Evolutionary conservation across 768 basidiomycete species (phyloP).

Genomic region (Filobasidium wieringae): DNA sequence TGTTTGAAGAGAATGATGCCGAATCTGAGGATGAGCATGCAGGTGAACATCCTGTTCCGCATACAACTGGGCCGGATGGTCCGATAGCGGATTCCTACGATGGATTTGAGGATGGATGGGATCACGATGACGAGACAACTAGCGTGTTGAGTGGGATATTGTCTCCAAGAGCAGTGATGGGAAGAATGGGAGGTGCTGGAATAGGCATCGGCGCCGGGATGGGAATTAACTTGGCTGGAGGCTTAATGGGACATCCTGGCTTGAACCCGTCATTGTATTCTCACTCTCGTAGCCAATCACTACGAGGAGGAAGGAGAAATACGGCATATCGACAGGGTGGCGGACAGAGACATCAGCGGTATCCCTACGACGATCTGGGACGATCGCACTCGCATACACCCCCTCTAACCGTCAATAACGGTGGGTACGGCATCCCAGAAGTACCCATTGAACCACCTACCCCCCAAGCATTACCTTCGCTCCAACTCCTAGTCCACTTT

Average conservation of each 20-base stretch:
- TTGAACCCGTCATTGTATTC: constrained; percentile 9
- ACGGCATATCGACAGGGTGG: neutral
- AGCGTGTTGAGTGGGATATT: constrained; percentile 17
- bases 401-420: constrained; percentile 5
- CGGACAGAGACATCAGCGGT: neutral
- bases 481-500: constrained; percentile 79
- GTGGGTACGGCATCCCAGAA: constrained; percentile 11
- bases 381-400: constrained; percentile 18
- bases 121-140: constrained; percentile 9
- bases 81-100: constrained; percentile 3
- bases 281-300: neutral
- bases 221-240: constrained; percentile 9
- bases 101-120: neutral
- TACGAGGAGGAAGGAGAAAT: neutral
- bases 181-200: constrained; percentile 8
- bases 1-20: constrained; percentile 73
- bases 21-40: constrained; percentile 45
- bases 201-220: constrained; percentile 11
- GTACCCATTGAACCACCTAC: constrained; percentile 29
- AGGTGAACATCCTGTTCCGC: constrained; percentile 39
- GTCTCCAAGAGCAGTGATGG: constrained; percentile 7
- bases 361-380: constrained; percentile 12
- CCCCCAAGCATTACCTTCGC: constrained; percentile 45
- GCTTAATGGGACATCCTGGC: neutral
- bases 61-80: constrained; percentile 11